Percentiles rank a stretch among this genome's conserved stretches.
phyloP scores from a whole-genome alignment of 148 eudicot species.

The Cornus florida region DNA sequence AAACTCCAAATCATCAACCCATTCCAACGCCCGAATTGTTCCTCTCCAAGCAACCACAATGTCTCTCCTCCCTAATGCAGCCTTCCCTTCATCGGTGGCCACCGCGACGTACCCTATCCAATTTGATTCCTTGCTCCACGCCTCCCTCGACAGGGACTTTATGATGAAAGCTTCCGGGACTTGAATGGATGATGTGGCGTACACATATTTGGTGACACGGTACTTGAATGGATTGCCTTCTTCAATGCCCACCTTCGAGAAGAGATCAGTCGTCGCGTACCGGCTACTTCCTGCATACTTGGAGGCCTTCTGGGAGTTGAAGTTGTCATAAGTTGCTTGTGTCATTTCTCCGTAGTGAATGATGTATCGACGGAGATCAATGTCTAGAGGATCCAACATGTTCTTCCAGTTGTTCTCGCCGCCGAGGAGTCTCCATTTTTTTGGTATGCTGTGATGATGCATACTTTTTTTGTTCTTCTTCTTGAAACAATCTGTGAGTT shows the following conservation, averaged over 20 bases:
- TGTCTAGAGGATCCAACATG: slow-evolving; percentile 62
- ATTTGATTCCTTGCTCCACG: slow-evolving; percentile 80
- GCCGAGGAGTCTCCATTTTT: slow-evolving; percentile 62
- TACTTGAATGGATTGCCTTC: slow-evolving; percentile 50
- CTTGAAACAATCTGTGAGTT: slow-evolving; percentile 13
- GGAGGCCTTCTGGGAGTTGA: slow-evolving; percentile 51
- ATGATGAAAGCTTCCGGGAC: slow-evolving; percentile 60
- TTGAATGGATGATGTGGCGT: slow-evolving; percentile 65
- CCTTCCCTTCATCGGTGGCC: slow-evolving; percentile 59
- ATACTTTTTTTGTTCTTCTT: slow-evolving; percentile 5
- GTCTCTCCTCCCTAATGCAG: slow-evolving; percentile 63
- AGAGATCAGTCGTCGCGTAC: slow-evolving; percentile 37
- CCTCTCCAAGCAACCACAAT: slow-evolving; percentile 84
- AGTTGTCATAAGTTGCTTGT: slow-evolving; percentile 74
- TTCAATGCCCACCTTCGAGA: slow-evolving; percentile 42
- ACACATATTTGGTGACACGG: slow-evolving; percentile 60
- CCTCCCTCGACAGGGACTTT: slow-evolving; percentile 67
- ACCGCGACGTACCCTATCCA: slow-evolving; percentile 81
- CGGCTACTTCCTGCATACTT: slow-evolving; percentile 57
- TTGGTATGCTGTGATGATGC: slow-evolving; percentile 24
- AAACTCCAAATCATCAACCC: slow-evolving; percentile 71
- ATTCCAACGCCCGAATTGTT: slow-evolving; percentile 52
- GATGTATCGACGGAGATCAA: slow-evolving; percentile 62
- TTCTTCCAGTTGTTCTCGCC: slow-evolving; percentile 65
- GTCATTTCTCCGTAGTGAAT: slow-evolving; percentile 82